Evolutionary conservation across 495 filamentous ascomycete genomes (phyloP).

Genomic region (Evernia prunastri): DNA sequence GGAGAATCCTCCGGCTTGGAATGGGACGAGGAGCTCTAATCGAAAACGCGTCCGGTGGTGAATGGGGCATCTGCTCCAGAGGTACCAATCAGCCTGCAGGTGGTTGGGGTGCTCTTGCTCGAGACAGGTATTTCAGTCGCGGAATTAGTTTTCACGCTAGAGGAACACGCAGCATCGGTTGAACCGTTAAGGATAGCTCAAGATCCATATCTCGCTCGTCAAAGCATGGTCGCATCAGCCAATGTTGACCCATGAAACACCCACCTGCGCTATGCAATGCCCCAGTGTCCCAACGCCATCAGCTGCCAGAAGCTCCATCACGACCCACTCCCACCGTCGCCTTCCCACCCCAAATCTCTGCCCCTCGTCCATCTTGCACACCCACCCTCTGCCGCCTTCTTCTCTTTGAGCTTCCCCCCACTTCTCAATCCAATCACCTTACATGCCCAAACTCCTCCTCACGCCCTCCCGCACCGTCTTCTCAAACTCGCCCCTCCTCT

Average conservation of each 20-base stretch:
- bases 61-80: not conserved
- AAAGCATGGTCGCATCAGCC: not conserved
- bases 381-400: not conserved
- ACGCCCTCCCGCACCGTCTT: conserved; percentile 76
- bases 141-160: not conserved
- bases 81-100: not conserved
- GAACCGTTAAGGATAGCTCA: not conserved
- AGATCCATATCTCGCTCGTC: not conserved
- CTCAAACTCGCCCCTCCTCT: conserved; percentile 78
- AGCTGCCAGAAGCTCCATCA: not conserved
- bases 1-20: not conserved
- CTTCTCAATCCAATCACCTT: not conserved
- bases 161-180: not conserved
- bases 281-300: not conserved
- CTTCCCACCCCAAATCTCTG: not conserved
- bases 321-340: not conserved
- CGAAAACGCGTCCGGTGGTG: not conserved
- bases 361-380: not conserved
- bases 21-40: conserved; percentile 2
- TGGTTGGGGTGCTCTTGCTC: not conserved
- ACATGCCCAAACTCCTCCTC: conserved; percentile 53
- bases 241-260: not conserved
- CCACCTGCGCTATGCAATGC: conserved; percentile 2
- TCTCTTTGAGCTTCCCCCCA: not conserved
- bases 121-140: not conserved